Conservation (phyloP, 192 early-diverging fungal species). For the Coemansia sp. region DNA sequence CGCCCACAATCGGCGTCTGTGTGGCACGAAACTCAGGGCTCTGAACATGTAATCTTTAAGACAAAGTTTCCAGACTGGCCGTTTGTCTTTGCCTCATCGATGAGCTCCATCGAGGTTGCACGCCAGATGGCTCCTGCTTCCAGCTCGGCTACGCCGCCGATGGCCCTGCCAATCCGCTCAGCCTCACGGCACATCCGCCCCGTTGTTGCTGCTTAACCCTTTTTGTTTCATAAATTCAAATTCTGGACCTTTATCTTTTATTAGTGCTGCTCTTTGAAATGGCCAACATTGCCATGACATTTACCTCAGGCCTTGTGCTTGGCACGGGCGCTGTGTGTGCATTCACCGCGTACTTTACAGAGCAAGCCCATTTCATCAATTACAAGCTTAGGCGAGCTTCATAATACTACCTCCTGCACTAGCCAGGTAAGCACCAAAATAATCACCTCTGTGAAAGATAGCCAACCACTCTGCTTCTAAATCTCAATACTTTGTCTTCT, state of each 20-base stretch:
- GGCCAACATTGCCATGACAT: constrained; percentile 47
- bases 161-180: constrained; percentile 24
- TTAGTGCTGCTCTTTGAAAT: constrained; percentile 8
- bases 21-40: constrained; percentile 49
- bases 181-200: constrained; percentile 12
- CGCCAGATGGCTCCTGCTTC: constrained; percentile 9
- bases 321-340: constrained; percentile 42
- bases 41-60: constrained; percentile 51
- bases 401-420: constrained; percentile 11
- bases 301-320: constrained; percentile 46
- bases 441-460: not conserved
- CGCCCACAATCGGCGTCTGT: constrained; percentile 45
- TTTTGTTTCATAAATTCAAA: not conserved
- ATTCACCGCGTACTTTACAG: constrained; percentile 38
- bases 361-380: constrained; percentile 29
- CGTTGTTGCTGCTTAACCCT: not conserved
- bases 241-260: constrained; percentile 3
- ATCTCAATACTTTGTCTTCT: not conserved
- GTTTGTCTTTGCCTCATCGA: constrained; percentile 42
- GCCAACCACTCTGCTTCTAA: not conserved
- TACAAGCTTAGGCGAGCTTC: constrained; percentile 31
- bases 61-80: constrained; percentile 56
- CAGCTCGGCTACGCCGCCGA: constrained; percentile 14
- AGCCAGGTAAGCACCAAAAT: constrained; percentile 15
- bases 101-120: constrained; percentile 13